Conservation (phyloP, 2,329 filamentous ascomycete species). For the Diaporthe eres region DNA sequence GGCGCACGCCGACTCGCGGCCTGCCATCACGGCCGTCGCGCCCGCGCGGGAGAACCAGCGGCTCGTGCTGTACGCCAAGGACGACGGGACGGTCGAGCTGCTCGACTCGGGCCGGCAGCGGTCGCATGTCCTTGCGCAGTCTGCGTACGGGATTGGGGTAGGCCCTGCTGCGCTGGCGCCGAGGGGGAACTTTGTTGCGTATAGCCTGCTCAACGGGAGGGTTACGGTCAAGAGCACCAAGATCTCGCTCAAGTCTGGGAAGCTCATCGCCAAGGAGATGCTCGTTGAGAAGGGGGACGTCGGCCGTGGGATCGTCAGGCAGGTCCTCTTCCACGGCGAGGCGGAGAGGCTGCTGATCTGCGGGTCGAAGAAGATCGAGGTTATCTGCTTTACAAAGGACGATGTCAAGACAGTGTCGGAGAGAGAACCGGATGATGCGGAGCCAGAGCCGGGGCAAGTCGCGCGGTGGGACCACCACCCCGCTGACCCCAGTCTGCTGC, state of each 20-base stretch:
- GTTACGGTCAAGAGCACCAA: slow-evolving; percentile 23
- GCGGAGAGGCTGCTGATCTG: background rate
- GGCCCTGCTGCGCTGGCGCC: slow-evolving; percentile 39
- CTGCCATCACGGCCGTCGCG: slow-evolving; percentile 37
- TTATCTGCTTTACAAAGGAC: slow-evolving; percentile 4
- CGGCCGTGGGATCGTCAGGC: slow-evolving; percentile 15
- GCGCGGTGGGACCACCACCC: slow-evolving; percentile 24
- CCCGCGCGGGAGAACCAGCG: background rate
- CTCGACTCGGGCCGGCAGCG: slow-evolving; percentile 36
- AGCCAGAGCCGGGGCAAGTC: background rate
- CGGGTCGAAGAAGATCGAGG: slow-evolving; percentile 29
- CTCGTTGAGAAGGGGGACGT: slow-evolving; percentile 17
- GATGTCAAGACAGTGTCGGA: background rate
- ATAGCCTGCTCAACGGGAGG: slow-evolving; percentile 38
- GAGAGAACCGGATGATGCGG: background rate
- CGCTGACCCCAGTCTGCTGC: background rate
- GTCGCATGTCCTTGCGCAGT: slow-evolving; percentile 38
- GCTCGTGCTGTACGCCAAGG: slow-evolving; percentile 40
- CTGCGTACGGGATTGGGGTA: slow-evolving; percentile 22
- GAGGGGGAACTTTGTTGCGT: slow-evolving; percentile 39
- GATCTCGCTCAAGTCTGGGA: slow-evolving; percentile 29
- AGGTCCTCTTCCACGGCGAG: slow-evolving; percentile 13
- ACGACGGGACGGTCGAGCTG: slow-evolving; percentile 41
- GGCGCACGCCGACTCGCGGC: slow-evolving; percentile 38
- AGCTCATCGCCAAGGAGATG: slow-evolving; percentile 25